Conservation (phyloP, 495 filamentous ascomycete genomes). For the Aspergillus olivimuriae region DNA sequence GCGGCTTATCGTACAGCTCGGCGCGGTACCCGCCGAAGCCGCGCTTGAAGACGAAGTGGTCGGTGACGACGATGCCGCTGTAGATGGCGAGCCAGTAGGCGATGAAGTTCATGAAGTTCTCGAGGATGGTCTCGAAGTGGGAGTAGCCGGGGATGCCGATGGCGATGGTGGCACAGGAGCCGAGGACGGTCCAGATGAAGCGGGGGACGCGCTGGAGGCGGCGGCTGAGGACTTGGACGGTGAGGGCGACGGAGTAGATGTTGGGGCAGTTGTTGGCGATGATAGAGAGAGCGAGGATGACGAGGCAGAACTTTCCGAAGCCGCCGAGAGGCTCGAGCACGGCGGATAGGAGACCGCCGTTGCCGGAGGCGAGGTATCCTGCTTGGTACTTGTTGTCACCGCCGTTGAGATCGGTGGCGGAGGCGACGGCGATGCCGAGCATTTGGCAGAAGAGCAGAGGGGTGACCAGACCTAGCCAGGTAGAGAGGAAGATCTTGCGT, state of each 20-base stretch:
- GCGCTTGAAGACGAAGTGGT: constrained; percentile 73
- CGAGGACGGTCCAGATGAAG: constrained; percentile 68
- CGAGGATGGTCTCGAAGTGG: constrained; percentile 63
- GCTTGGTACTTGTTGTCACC: constrained; percentile 47
- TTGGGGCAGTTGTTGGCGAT: constrained; percentile 86
- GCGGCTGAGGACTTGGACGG: constrained; percentile 63
- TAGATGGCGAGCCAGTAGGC: constrained; percentile 86
- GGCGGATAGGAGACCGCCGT: constrained; percentile 65
- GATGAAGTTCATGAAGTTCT: constrained; percentile 75
- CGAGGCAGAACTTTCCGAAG: constrained; percentile 79
- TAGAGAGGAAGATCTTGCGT: constrained; percentile 59
- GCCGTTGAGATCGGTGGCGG: constrained; percentile 49
- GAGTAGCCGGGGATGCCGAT: constrained; percentile 74
- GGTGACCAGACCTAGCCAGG: constrained; percentile 63
- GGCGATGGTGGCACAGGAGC: constrained; percentile 62
- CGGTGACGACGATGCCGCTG: constrained; percentile 60
- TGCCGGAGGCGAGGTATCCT: constrained; percentile 55
- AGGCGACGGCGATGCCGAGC: constrained; percentile 68
- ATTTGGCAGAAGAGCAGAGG: constrained; percentile 74
- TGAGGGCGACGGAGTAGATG: constrained; percentile 75
- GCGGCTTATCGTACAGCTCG: constrained; percentile 53
- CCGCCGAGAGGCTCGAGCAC: constrained; percentile 62
- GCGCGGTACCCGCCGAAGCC: constrained; percentile 56
- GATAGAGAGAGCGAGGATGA: constrained; percentile 72
- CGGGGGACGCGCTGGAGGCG: constrained; percentile 64